These are phyloP conservation scores for Hypseocharis bilobata DNA, from an alignment of 441 rosid species.

Conservation along the genomic window DNA sequence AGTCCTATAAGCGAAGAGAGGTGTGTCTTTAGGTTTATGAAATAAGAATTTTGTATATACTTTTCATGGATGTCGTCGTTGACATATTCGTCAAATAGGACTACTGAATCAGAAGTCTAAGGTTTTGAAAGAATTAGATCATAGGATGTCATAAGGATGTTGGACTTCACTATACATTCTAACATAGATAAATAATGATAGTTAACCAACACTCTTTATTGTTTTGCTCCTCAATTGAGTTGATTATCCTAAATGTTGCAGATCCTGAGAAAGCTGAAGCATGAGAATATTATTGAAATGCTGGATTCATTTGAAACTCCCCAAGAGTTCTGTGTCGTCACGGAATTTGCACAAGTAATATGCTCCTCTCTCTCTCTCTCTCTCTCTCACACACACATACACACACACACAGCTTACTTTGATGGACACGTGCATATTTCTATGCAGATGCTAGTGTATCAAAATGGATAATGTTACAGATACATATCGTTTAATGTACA, in stretches of 20 bases:
- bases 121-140: background rate
- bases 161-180: background rate
- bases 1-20: background rate
- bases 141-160: background rate
- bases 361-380: constrained; percentile 12
- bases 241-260: constrained; percentile 27
- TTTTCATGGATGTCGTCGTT: background rate
- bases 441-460: too few relatives aligned
- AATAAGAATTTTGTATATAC: background rate
- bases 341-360: constrained; percentile 87
- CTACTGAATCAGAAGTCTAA: background rate
- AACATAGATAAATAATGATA: too few relatives aligned
- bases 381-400: background rate
- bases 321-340: constrained; percentile 91
- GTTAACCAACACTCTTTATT: background rate
- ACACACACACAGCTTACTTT: background rate
- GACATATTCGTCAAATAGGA: background rate
- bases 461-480: background rate
- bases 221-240: constrained; percentile 10
- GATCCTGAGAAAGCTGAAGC: constrained; percentile 91
- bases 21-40: background rate
- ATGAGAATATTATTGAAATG: constrained; percentile 89
- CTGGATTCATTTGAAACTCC: constrained; percentile 91
- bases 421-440: background rate
- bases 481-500: background rate